Evolutionary conservation across 495 filamentous ascomycete genomes (phyloP), one percentile per base, ranked within the genome.

Genomic region (Neurospora terricola): DNA sequence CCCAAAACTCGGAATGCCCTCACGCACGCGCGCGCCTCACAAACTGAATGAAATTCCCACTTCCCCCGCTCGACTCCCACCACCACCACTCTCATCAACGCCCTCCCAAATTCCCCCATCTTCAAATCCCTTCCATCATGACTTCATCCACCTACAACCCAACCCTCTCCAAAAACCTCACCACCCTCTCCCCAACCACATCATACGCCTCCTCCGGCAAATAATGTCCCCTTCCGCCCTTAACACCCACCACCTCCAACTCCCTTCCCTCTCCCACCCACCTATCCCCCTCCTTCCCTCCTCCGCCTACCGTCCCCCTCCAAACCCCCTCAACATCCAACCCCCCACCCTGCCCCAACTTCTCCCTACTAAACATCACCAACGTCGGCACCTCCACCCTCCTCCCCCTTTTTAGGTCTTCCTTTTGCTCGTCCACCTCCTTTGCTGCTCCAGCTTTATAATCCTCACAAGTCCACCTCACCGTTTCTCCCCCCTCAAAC

Each of bases 171-270:
- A 79, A 39, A 71, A 83, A 84, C 36, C 10, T 54, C 23, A 72
- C 62, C 34, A 86, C 71, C n/a, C 73, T 74, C 39, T 79, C 73
- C 27, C 80, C 77, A 12, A 79, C 79, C 69, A 79, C 77, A 45
- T 84, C 80, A 18, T 82, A 81, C n/a, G 77, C 82, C 78, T 87
- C 85, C 77, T 88, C 86, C 7, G 84, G 81, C 27, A 85, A 62
- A 76, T 84, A 88, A 82, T 89, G 87, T 10, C 87, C 86, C 39
- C 81, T 79, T 1, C 81, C 84, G 71, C 83, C 77, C 11, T 74
- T 80, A 54, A 87, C 69, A 7, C 74, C 80, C 18, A 74, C 70
- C 12, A 71, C 71, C 72, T 72, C 73, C 71, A 84, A 76, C 45
- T 73, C 54, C 54, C 70, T 72, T 23, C 80, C 77, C 37, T 80